These are phyloP conservation scores for Myriosclerotinia duriaeana DNA, from an alignment of 2,329 filamentous ascomycete genomes.

Conservation along the genomic window DNA sequence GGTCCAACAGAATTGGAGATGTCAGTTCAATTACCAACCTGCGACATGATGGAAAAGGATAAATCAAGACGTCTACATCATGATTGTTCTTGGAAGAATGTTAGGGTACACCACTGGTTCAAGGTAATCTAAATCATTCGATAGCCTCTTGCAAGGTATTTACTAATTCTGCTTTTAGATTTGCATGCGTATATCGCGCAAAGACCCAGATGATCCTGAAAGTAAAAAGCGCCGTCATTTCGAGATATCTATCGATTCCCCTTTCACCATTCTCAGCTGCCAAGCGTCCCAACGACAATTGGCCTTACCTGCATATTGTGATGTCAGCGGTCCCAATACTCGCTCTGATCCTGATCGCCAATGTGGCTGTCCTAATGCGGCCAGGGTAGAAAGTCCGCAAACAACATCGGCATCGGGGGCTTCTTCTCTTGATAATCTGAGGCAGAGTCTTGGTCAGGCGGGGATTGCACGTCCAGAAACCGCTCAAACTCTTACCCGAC, in stretches of 20 bases:
- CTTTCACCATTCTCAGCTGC: constrained; percentile 73
- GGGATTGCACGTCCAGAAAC: constrained; percentile 26
- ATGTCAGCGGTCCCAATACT: constrained; percentile 46
- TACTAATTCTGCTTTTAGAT: constrained; percentile 51
- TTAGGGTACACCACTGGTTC: constrained; percentile 76
- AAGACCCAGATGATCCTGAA: constrained; percentile 60
- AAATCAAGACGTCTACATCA: constrained; percentile 62
- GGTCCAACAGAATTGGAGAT: constrained; percentile 75
- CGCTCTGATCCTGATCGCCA: constrained; percentile 44
- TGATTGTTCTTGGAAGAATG: constrained; percentile 71
- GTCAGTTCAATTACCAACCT: constrained; percentile 70
- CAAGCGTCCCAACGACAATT: constrained; percentile 70
- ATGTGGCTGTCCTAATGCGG: constrained; percentile 65
- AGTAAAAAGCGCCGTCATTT: constrained; percentile 64
- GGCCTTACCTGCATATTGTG: constrained; percentile 67
- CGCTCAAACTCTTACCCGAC: constrained; percentile 43
- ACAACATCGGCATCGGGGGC: constrained; percentile 47
- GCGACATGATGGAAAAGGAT: constrained; percentile 65
- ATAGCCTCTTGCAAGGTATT: neutral
- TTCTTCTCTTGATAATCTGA: constrained; percentile 47
- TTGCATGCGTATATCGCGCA: constrained; percentile 70
- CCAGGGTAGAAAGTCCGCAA: constrained; percentile 34
- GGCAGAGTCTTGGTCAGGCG: neutral
- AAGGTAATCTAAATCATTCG: constrained; percentile 51
- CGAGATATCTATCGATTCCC: constrained; percentile 75